Percentiles rank a stretch among this genome's conserved stretches.
phyloP scores from a whole-genome alignment of 768 basidiomycete genomes.

The Cantharellus anzutake region DNA sequence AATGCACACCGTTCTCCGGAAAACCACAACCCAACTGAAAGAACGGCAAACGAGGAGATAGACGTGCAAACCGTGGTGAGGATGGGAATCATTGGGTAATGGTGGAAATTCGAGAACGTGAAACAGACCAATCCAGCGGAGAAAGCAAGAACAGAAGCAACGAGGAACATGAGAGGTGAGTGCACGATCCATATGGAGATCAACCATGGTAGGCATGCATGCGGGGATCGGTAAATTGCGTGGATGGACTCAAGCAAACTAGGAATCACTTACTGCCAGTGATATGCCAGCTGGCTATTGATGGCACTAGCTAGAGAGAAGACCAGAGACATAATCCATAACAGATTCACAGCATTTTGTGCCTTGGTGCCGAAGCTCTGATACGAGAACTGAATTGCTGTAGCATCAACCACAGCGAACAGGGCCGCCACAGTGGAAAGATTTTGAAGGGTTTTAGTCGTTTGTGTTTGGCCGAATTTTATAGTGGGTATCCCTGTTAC shows the following conservation, averaged over 20 bases:
- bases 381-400: conserved; percentile 1
- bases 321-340: conserved; percentile 8
- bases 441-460: background rate
- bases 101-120: conserved; percentile 4
- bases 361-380: background rate
- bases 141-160: conserved; percentile 7
- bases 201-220: conserved; percentile 6
- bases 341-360: conserved; percentile 1
- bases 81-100: background rate
- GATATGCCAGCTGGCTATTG: conserved; percentile 8
- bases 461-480: background rate
- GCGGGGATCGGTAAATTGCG: conserved; percentile 8
- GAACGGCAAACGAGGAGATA: conserved; percentile 4
- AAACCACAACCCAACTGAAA: conserved; percentile 8
- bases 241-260: no score
- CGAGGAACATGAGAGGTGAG: conserved; percentile 8
- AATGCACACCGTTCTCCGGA: conserved; percentile 7
- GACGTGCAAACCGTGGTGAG: conserved; percentile 3
- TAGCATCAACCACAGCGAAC: conserved; percentile 5
- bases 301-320: conserved; percentile 7
- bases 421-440: conserved; percentile 4
- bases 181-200: conserved; percentile 7
- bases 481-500: background rate
- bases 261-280: no score
- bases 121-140: conserved; percentile 6